Evolutionary conservation across 2,329 filamentous ascomycete species (phyloP), one percentile per base, ranked within the genome.

Genomic region (Lasiodiplodia sp.): DNA sequence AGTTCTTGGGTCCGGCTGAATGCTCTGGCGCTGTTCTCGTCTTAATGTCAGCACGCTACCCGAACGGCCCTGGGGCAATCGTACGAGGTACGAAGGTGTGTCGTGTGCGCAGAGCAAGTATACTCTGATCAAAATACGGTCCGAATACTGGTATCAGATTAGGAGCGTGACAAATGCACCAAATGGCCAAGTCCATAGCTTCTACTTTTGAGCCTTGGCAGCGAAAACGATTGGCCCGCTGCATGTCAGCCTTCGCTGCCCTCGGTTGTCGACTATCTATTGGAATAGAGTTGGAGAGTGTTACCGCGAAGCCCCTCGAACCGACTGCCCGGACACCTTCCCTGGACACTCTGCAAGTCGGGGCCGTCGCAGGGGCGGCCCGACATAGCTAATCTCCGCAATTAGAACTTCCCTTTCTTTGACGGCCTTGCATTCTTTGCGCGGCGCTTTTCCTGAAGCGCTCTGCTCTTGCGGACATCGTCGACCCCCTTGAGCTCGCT

Each of bases 361-460:
- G 34, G 37, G 34, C 49, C 31, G 44, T 66, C 63, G 34, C 51
- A 55, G 14, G 28, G 25, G 38, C 34, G 14, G 38, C 63, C 37
- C 28, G 12, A n/a, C 16, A 47, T 25, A 28, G 28, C 16, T 69
- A 58, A 58, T 58, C 52, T 28, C 52, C 65, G 58, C 53, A 34
- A 69, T 78, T 73, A 80, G 69, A 75, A 71, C 69, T 82, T 84
- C 72, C 78, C 83, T 82, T 87, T 93, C 82, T 87, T 91, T 51
- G 87, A 77, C 8, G 94, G 94, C 75, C 95, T 85, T 10, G 92
- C 94, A 80, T 97, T 98, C 88, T 99, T 98, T 77, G 91, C 91
- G 78, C 84, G 89, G 78, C 88, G 88, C 82, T 87, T 88, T 83
- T 97, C 91, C 84, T 92, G 87, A 75, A 93, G 77, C 79, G 90